A percentile compares a stretch with the other conserved stretches of the same genome.
Evolutionary conservation across 2,329 filamentous ascomycete genomes (phyloP).

Genomic region (Pseudogymnoascus pannorum): DNA sequence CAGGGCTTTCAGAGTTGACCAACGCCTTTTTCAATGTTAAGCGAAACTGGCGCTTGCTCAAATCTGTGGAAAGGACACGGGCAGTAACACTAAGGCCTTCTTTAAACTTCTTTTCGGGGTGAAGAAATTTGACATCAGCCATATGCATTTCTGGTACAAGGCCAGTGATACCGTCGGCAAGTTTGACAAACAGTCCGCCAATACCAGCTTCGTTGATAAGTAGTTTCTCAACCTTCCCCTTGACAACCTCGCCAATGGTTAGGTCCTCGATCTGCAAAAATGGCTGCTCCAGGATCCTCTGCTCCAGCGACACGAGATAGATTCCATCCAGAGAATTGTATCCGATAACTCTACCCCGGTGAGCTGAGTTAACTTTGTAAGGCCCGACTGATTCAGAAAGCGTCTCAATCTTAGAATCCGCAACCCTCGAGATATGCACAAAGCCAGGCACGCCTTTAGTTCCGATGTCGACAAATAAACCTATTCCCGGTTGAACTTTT

Average conservation of each 20-base stretch:
- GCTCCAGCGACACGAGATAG: slow-evolving; percentile 78
- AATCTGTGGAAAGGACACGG: slow-evolving; percentile 73
- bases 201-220: slow-evolving; percentile 72
- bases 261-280: slow-evolving; percentile 92
- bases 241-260: slow-evolving; percentile 69
- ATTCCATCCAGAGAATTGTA: slow-evolving; percentile 84
- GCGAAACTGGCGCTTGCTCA: slow-evolving; percentile 68
- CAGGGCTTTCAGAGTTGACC: slow-evolving; percentile 77
- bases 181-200: slow-evolving; percentile 70
- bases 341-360: slow-evolving; percentile 74
- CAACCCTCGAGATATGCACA: slow-evolving; percentile 87
- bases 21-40: slow-evolving; percentile 92
- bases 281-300: slow-evolving; percentile 73
- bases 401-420: slow-evolving; percentile 81
- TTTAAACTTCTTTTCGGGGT: slow-evolving; percentile 94
- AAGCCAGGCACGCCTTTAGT: slow-evolving; percentile 68
- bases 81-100: slow-evolving; percentile 79
- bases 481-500: slow-evolving; percentile 71
- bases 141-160: slow-evolving; percentile 83
- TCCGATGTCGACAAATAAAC: slow-evolving; percentile 71
- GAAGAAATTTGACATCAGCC: slow-evolving; percentile 77
- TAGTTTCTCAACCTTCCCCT: slow-evolving; percentile 77
- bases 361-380: slow-evolving; percentile 69
- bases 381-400: slow-evolving; percentile 70
- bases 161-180: slow-evolving; percentile 83